phyloP scores from a whole-genome alignment of 2,329 filamentous ascomycete species.

The Stemphylium vesicarium region DNA sequence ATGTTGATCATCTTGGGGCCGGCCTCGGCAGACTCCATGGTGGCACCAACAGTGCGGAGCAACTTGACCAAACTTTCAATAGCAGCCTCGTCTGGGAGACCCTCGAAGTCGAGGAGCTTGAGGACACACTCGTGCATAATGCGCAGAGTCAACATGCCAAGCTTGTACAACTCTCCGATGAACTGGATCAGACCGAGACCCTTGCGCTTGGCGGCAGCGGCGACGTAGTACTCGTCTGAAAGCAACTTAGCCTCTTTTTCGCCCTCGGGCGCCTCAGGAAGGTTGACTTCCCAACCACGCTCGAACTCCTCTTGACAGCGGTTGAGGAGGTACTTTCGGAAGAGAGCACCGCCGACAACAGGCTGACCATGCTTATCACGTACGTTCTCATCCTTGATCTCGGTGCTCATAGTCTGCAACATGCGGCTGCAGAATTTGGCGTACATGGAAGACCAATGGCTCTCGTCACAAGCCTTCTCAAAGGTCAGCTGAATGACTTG shows the following conservation, averaged over 20 bases:
- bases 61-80: conserved; percentile 95
- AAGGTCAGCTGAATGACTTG: conserved; percentile 99
- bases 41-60: conserved; percentile 86
- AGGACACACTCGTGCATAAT: conserved; percentile 99
- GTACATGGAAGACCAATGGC: conserved; percentile 99
- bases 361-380: conserved; percentile 87
- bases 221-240: conserved; percentile 95
- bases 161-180: conserved; percentile 98
- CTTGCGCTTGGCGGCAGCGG: conserved; percentile 92
- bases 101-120: conserved; percentile 95
- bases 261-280: conserved; percentile 75
- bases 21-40: conserved; percentile 80
- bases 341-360: conserved; percentile 89
- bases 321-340: conserved; percentile 98
- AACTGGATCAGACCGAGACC: conserved; percentile 98
- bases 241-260: conserved; percentile 88
- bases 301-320: conserved; percentile 99
- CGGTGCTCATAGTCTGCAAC: conserved; percentile 81
- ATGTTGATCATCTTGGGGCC: conserved; percentile 86
- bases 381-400: conserved; percentile 95
- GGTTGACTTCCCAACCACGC: conserved; percentile 91
- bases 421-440: conserved; percentile 98
- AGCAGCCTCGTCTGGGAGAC: conserved; percentile 91
- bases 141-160: conserved; percentile 96
- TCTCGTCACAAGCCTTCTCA: conserved; percentile 97